Conservation (phyloP, 805 yeast species). For the Pichia gijzeniarum region DNA sequence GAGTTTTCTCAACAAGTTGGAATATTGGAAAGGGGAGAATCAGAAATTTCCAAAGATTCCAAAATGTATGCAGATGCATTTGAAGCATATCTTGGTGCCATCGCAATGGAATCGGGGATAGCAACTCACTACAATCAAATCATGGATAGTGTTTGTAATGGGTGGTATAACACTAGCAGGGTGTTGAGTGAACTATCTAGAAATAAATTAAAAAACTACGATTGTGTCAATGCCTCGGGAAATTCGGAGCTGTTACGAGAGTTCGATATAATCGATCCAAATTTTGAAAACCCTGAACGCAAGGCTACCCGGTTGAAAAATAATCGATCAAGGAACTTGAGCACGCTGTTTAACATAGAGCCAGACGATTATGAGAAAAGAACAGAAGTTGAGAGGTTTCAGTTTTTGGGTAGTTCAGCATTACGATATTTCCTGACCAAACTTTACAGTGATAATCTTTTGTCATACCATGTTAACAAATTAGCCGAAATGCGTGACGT, state of each 20-base stretch:
- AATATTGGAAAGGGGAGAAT: slow-evolving; percentile 34
- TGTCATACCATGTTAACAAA: background rate
- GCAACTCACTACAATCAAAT: background rate
- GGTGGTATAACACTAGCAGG: background rate
- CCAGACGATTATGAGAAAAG: background rate
- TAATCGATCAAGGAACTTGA: background rate
- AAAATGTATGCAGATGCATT: slow-evolving; percentile 78
- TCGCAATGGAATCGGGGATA: slow-evolving; percentile 23
- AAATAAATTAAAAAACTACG: background rate
- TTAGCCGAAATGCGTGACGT: background rate
- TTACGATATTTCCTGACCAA: slow-evolving; percentile 2
- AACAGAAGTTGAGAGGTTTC: background rate
- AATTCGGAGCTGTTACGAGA: too few species aligned
- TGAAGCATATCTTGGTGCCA: slow-evolving; percentile 85
- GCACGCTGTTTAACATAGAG: background rate
- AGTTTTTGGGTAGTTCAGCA: slow-evolving; percentile 1
- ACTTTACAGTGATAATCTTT: background rate
- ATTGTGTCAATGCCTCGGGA: background rate
- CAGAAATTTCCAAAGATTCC: slow-evolving; percentile 38
- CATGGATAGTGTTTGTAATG: background rate
- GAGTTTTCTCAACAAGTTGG: slow-evolving; percentile 40
- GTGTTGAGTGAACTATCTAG: background rate
- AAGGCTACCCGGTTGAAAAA: background rate
- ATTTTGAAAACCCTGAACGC: background rate
- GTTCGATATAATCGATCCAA: background rate